Evolutionary conservation across 805 yeast genomes (phyloP), one percentile per base, ranked within the genome.

Genomic region (Metschnikowia santaceciliae): DNA sequence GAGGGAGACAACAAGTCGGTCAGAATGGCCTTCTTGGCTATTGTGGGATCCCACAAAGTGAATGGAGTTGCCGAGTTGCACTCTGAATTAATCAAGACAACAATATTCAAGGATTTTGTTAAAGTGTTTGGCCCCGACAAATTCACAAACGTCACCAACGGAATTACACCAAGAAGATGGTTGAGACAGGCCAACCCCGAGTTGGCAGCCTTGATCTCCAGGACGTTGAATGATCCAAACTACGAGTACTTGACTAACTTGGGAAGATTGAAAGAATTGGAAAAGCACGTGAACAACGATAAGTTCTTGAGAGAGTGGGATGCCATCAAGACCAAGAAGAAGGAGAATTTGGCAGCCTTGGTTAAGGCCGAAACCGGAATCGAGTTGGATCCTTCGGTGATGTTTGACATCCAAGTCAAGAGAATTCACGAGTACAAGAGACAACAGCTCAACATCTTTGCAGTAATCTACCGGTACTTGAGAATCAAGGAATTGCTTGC

Each of bases 131-230:
- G 97, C 46, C 63, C 77, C 20, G 88, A 88, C 55, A 88, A 87
- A 70, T 90, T 90, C 70, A 88, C 88, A 47, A 90, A 90, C 62
- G 96, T 90, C 54, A 90, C 97, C 46, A 90, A 90, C 68, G 97
- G 97, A 72, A 83, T 90, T 64, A 90, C 97, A 2, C 97, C 97
- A 60, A 83, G 97, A 78, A 84, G 97, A 72, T 90, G 97, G 97
- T 79, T 90, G 65, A 84, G 83, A 66, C 96, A 90, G 72, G 96
- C 97, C 46, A 91, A 90, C 69, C 97, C 97, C 10, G 77, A 75
- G 58, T 76, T 90, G 60, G 79, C 94, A 15, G 73, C 70, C n/a
- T 77, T 90, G 58, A 91, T 91, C 64, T 78, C 88, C 40, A 77
- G 82, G 47, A 83, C 82, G 59, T 75, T 90, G 48, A 84, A 90